These are phyloP conservation scores for Trichoderma breve DNA, from an alignment of 2,329 filamentous ascomycete genomes.

Conservation along the genomic window DNA sequence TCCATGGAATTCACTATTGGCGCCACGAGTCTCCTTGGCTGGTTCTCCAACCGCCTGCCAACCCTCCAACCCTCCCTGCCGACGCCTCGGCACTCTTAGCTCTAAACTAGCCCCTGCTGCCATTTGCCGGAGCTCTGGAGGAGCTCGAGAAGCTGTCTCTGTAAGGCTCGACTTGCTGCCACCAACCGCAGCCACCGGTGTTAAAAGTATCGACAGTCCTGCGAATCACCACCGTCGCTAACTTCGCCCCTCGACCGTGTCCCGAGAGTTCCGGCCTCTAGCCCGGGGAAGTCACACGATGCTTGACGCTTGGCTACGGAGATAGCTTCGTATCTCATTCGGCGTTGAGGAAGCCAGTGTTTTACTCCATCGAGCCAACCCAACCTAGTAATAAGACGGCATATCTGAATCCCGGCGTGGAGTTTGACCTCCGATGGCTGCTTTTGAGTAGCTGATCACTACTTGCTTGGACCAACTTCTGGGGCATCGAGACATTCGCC, in stretches of 20 bases:
- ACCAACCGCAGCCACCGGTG: not conserved
- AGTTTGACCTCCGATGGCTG: constrained; percentile 1
- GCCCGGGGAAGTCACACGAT: constrained; percentile 7
- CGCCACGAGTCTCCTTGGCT: constrained; percentile 1
- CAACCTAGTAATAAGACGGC: not conserved
- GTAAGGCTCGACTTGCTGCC: not conserved
- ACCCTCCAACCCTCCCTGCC: not conserved
- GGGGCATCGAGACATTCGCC: not conserved
- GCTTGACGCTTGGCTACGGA: not conserved
- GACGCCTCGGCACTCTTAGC: constrained; percentile 12
- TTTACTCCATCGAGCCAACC: not conserved
- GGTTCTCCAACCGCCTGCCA: not conserved
- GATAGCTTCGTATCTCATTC: not conserved
- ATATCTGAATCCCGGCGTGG: not conserved
- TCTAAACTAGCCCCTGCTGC: not conserved
- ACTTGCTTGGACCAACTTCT: not conserved
- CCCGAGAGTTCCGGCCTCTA: constrained; percentile 19
- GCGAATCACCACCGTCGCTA: constrained; percentile 12
- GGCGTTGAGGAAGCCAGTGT: not conserved
- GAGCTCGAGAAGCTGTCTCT: not conserved
- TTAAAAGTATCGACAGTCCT: not conserved
- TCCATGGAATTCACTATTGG: not conserved
- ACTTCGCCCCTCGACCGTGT: constrained; percentile 18
- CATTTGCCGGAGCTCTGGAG: constrained; percentile 17
- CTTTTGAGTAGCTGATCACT: not conserved